Evolutionary conservation across 2,329 filamentous ascomycete species (phyloP), one percentile per base, ranked within the genome.

Genomic region (Pseudopyrenochaeta lycopersici): DNA sequence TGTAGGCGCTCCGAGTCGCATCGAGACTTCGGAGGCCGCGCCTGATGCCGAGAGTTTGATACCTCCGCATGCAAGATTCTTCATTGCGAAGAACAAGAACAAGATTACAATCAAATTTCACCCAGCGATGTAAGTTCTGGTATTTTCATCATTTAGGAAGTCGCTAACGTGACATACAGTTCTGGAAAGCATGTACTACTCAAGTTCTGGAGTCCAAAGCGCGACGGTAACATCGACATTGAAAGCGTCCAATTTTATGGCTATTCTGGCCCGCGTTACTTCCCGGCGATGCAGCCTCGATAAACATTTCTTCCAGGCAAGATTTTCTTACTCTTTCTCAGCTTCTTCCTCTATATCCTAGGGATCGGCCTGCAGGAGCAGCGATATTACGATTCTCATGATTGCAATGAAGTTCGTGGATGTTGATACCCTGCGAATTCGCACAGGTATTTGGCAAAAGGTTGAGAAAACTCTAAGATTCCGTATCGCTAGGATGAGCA

Each of bases 61-160:
- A 75, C 82, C 82, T 30, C 91, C 91, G 0, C 87, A 92, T 73
- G 91, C 92, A 2, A 85, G 86, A 23, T 97, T 98, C 77, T 90
- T 88, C 69, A 96, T 97, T 49, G 88, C 90, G 67, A 86, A 88
- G 73, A 85, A 89, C 65, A 93, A 92, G 78, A 91, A 87, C 78
- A 92, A 89, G 75, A 94, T 95, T 64, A 92, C 89, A 12, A 90
- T 98, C 66, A 88, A 86, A 53, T 97, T 98, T 64, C 86, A 93
- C 64, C 90, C 91, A 51, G 89, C 90, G 0, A 85, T 95, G 54
- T 84, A 77, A 74, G 82, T 79, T 12, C 10, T 23, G 14, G 1
- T 12, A n/a, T 6, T 2, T 7, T 11, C 2, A 17, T 36, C 3
- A 18, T 5, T 43, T 17, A 15, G 20, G 3, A 17, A n/a, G 10